These are phyloP conservation scores for Saccharomycopsis crataegensis DNA, from an alignment of 1,139 yeast genomes.

Conservation along the genomic window DNA sequence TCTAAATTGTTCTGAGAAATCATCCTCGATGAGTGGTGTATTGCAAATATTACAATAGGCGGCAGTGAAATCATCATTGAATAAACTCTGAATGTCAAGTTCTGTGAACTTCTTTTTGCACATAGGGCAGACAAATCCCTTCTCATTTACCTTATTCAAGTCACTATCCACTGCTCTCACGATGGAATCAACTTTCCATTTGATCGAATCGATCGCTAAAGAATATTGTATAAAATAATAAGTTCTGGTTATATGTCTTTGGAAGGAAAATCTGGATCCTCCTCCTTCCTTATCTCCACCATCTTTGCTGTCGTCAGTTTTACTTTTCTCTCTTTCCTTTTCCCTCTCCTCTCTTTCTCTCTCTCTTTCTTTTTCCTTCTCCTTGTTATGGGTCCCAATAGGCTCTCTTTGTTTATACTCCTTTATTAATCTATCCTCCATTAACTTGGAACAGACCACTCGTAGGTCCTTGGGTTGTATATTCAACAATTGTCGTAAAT, in stretches of 20 bases:
- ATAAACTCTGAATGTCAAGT: slow-evolving; percentile 76
- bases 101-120: slow-evolving; percentile 79
- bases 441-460: slow-evolving; percentile 68
- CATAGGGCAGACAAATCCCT: slow-evolving; percentile 85
- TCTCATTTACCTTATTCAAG: slow-evolving; percentile 78
- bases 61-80: slow-evolving; percentile 71
- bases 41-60: slow-evolving; percentile 85
- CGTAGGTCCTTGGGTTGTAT: slow-evolving; percentile 84
- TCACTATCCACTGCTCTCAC: slow-evolving; percentile 76
- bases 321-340: background rate
- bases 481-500: slow-evolving; percentile 69
- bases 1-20: slow-evolving; percentile 74
- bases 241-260: slow-evolving; percentile 60
- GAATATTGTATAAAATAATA: slow-evolving; percentile 85
- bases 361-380: background rate
- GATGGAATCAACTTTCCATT: slow-evolving; percentile 90
- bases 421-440: slow-evolving; percentile 71
- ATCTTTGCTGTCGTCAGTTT: background rate
- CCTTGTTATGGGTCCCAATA: background rate
- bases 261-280: background rate
- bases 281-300: background rate
- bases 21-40: slow-evolving; percentile 75
- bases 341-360: slow-evolving; percentile 1
- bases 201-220: slow-evolving; percentile 90
- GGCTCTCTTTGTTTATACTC: slow-evolving; percentile 56